These are phyloP conservation scores for Candida stauntonica DNA, from an alignment of 805 yeast genomes.

Conservation along the genomic window DNA sequence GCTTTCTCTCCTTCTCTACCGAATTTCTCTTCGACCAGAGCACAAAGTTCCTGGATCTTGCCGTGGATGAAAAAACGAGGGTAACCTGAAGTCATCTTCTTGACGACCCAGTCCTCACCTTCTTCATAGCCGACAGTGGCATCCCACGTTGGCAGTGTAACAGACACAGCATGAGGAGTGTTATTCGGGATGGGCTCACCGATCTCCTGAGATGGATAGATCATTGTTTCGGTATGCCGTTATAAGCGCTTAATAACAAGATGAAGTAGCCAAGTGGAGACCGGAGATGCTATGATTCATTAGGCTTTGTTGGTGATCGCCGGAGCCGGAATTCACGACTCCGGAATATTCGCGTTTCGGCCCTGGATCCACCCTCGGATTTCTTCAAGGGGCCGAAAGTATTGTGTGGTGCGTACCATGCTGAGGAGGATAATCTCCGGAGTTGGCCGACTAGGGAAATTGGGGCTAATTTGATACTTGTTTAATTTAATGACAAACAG, in stretches of 20 bases:
- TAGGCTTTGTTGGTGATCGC: too few species aligned
- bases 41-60: conserved; percentile 52
- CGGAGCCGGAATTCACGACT: too few species aligned
- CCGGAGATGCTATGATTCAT: too few species aligned
- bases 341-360: too few species aligned
- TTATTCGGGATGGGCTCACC: conserved; percentile 89
- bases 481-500: too few species aligned
- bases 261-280: too few species aligned
- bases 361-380: neutral
- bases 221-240: too few species aligned
- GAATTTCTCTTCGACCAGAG: conserved; percentile 56
- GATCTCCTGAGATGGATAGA: conserved; percentile 34
- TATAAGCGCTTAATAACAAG: too few species aligned
- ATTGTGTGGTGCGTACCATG: too few species aligned
- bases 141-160: conserved; percentile 92
- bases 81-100: conserved; percentile 79
- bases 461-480: too few species aligned
- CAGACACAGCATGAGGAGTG: conserved; percentile 91
- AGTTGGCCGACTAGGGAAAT: conserved; percentile 1
- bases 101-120: conserved; percentile 76
- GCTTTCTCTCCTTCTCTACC: conserved; percentile 77
- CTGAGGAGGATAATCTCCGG: neutral
- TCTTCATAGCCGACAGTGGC: conserved; percentile 91
- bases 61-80: conserved; percentile 78
- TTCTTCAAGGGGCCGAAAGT: too few species aligned